Evolutionary conservation across 129 eudicot genomes (phyloP).

Genomic region (Flaveria trinervia): DNA sequence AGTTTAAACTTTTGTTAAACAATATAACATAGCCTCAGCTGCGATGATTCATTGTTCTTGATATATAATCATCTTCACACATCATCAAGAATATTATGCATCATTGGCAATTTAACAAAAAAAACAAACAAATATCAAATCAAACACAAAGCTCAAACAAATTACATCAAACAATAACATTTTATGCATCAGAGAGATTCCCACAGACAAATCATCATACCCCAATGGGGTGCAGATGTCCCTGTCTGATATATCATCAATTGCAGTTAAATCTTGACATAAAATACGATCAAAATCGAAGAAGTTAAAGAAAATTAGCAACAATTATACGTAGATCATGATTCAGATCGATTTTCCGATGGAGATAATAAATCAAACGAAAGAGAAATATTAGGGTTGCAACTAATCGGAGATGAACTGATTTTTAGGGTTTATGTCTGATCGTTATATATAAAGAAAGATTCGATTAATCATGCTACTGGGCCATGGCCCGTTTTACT

Average conservation of each 20-base stretch:
- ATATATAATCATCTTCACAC: conserved; percentile 12
- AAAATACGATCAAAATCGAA: too few relatives aligned
- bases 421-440: neutral
- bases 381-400: too few relatives aligned
- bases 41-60: conserved; percentile 30
- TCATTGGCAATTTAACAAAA: neutral
- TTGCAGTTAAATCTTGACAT: neutral
- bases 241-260: conserved; percentile 29
- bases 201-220: conserved; percentile 32
- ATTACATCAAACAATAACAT: too few relatives aligned
- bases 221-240: conserved; percentile 24
- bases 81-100: conserved; percentile 4
- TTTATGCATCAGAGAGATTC: conserved; percentile 26
- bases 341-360: too few relatives aligned
- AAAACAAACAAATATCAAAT: neutral
- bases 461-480: neutral
- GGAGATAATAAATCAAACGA: too few relatives aligned
- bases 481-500: neutral
- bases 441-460: neutral
- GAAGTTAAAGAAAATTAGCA: neutral
- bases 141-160: too few relatives aligned
- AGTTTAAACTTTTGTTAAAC: neutral
- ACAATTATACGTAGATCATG: too few relatives aligned
- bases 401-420: too few relatives aligned
- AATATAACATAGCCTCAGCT: conserved; percentile 28